Evolutionary conservation across 306 rosid genomes (phyloP).

Genomic region (Phaseolus lunatus): DNA sequence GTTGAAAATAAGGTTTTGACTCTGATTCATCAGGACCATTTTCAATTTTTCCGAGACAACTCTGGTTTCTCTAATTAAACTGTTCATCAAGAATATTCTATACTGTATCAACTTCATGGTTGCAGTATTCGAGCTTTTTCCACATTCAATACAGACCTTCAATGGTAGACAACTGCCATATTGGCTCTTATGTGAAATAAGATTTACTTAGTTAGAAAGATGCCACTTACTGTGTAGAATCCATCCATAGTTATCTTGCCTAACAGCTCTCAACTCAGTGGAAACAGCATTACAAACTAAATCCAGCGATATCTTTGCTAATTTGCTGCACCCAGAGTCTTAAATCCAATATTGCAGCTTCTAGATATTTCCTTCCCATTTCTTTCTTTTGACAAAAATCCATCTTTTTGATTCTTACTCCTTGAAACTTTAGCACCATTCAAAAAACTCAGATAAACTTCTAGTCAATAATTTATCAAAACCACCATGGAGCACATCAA

Average conservation of each 20-base stretch:
- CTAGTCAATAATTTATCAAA: constrained; percentile 88
- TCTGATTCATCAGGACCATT: constrained; percentile 62
- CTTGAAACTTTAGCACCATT: constrained; percentile 59
- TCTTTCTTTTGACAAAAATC: constrained; percentile 96
- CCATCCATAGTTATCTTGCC: too few relatives aligned
- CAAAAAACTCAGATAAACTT: too few relatives aligned
- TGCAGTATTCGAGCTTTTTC: constrained; percentile 89
- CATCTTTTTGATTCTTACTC: constrained; percentile 92
- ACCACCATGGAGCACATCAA: constrained; percentile 90
- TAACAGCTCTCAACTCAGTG: too few relatives aligned
- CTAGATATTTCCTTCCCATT: constrained; percentile 84
- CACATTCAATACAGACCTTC: constrained; percentile 99
- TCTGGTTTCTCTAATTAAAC: constrained; percentile 65
- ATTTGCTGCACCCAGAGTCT: constrained; percentile 95
- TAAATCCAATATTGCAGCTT: constrained; percentile 75
- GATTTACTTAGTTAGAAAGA: constrained; percentile 75
- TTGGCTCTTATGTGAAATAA: constrained; percentile 63
- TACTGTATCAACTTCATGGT: constrained; percentile 75
- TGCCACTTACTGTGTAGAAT: constrained; percentile 99
- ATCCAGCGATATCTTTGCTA: constrained; percentile 91
- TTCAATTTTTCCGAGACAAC: constrained; percentile 58
- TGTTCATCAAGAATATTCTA: constrained; percentile 83
- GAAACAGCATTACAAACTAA: too few relatives aligned
- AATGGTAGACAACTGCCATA: constrained; percentile 96
- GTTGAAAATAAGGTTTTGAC: constrained; percentile 65